Evolutionary conservation across 306 rosid species (phyloP), one percentile per base, ranked within the genome.

Genomic region (Prosopis cineraria): DNA sequence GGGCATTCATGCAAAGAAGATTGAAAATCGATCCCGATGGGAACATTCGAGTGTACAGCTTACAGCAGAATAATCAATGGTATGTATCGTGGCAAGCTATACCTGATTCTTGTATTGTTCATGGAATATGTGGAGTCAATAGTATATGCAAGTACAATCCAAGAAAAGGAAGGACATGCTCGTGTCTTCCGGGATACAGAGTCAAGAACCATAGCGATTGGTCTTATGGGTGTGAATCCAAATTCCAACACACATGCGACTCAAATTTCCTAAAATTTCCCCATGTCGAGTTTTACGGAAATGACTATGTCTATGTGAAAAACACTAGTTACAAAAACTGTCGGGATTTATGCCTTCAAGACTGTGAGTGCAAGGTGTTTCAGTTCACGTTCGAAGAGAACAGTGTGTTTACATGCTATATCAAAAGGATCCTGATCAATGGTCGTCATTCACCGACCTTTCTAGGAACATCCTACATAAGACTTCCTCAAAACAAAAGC

Each of bases 1-100:
- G 48, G 17, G 17, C 13, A 19, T 7, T 6, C 5, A 7, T 45
- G 5, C 41, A 7, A 13, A 34, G 72, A 19, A 70, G 77, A 70
- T 41, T 78, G 62, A 78, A 53, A n/a, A 5, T 48, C 20, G 56
- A 48, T 48, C 10, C 56, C n/a, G 56, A 48, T 48, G 56, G 56
- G 9, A 48, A 19, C 22, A 7, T 48, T 48, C 56, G 56, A 6
- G 56, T 48, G 24, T 48, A 48, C 22, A 48, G 56, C 56, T 48
- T 48, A 43, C 14, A 43, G 10, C 24, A 48, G 10, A 48, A 19
- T 43, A 43, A 12, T 43, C 47, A 43, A 48, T 48, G 56, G 56
- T n/a, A 48, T 10, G 56, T 48, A 10, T 5, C 24, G 3, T 48
- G 56, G 56, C 56, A 48, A n/a, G 56, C 56, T n/a, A 48, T 48